phyloP scores from a whole-genome alignment of 129 eudicot genomes.

The Flaveria trinervia region DNA sequence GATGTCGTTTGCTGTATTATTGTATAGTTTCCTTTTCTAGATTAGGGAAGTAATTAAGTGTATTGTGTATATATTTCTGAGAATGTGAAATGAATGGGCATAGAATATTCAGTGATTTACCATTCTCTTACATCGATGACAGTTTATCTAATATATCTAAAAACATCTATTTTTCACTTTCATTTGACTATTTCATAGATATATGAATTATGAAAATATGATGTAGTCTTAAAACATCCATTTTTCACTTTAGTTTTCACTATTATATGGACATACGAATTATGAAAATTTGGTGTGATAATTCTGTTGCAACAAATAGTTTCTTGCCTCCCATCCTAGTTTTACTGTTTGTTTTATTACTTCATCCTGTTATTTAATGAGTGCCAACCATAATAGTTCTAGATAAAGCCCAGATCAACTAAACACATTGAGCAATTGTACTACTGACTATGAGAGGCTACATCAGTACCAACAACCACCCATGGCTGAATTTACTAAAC shows the following conservation, averaged over 20 bases:
- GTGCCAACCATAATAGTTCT: slow-evolving; percentile 11
- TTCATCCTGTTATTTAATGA: slow-evolving; percentile 17
- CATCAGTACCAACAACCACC: slow-evolving; percentile 33
- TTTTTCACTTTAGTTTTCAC: too few relatives aligned
- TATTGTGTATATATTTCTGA: too few relatives aligned
- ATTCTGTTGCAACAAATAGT: slow-evolving; percentile 4
- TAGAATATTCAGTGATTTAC: too few relatives aligned
- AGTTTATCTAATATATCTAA: too few relatives aligned
- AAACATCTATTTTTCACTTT: too few relatives aligned
- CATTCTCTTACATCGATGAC: too few relatives aligned
- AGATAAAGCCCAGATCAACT: slow-evolving; percentile 31
- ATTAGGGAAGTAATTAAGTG: too few relatives aligned
- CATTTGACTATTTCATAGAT: not conserved
- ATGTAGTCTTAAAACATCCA: too few relatives aligned
- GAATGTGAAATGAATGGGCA: too few relatives aligned
- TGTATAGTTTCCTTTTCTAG: too few relatives aligned
- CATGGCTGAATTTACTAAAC: slow-evolving; percentile 25
- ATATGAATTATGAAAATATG: not conserved
- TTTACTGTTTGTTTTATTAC: slow-evolving; percentile 1
- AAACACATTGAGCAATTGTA: slow-evolving; percentile 23
- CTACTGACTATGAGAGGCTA: slow-evolving; percentile 42
- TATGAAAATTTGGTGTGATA: not conserved
- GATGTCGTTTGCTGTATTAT: too few relatives aligned
- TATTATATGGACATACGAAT: not conserved
- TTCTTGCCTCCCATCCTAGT: not conserved